Base-by-base conservation (phyloP, 1,284 basidiomycete genomes). In the Trametes versicolor region DNA sequence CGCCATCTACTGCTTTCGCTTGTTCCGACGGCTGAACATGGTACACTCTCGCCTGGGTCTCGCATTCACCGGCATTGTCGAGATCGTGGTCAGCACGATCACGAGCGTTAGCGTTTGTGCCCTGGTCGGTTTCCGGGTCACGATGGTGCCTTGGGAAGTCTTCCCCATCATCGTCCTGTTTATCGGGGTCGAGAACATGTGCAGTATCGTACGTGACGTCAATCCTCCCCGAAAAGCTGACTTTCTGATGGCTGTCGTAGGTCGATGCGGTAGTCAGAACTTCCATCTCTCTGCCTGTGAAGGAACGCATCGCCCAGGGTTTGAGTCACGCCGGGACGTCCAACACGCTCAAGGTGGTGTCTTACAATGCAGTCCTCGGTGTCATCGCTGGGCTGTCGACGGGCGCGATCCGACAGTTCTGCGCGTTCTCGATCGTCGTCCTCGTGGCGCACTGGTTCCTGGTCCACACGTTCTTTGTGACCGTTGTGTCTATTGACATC, bases 121-220 rank as follows among this genome's bases (percentile, higher is more conserved):
- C 21, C 82, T 97, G 23, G 87, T 91, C 51, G 92, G 94, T 1
- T 93, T 96, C 77, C 90, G 89, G 66, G 86, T 96, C 9, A 95
- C 91, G 0, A 89, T 96, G 83, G 92, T 96, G 23, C 95, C 94
- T 34, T 95, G 93, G 95, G 89, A 90, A 74, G 81, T 98, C 43
- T 83, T 99, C 60, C 96, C 97, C 0, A 94, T 99, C 67, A 93
- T 98, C 54, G 95, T 99, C 56, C 89, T 97, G 19, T 97, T 99
- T 70, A 94, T 98, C 21, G 97, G 97, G 10, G 93, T 95, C 1
- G 97, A 99, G 80, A 98, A 98, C 74, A 99, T 99, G 97, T 95
- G 95, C 76, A 93, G 92, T 72, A 82, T 99, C 74, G 95, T 96
- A 76, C 73, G 90, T 78, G 62, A 53, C 32, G 43, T 27, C 37